Base-by-base conservation (phyloP, 495 filamentous ascomycete species). In the Penicillium diatomitis region DNA sequence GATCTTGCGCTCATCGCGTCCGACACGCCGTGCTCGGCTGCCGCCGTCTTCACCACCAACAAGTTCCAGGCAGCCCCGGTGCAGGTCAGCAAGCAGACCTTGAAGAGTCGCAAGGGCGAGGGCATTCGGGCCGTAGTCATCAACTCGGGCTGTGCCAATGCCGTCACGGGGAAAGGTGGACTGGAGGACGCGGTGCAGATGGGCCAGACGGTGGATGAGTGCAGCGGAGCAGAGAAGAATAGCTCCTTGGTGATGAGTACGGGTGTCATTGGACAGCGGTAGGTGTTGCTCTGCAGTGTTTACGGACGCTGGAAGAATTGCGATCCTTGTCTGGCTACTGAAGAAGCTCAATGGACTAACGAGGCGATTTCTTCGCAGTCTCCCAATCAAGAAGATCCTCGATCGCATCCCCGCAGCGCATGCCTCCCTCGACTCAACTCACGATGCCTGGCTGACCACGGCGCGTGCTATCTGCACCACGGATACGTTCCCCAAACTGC, bases 401-500 rank as follows among this genome's bases (percentile, higher is more conserved):
- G 66, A 76, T 64, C 83, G 82, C 30, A 86, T 99, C 31, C 90
- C 92, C 3, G 75, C 76, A 8, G 91, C 85, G 3, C 75, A 88
- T 62, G 63, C 71, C 40, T 74, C 74, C 44, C 79, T 95, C 46
- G 84, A 81, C 47, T 74, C 77, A 27, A 79, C 82, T 6, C 90
- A 97, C 68, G 78, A 86, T 45, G 78, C 89, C 67, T 99, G 90
- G 90, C 72, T 97, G 38, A 73, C 72, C 30, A 83, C 86, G 42
- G 94, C 94, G 43, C 85, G 84, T 58, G 90, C 92, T 27, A 99
- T 99, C 67, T 96, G 90, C 74, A 99, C 92, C 10, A 99, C 92
- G 30, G 94, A 99, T 68, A 99, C 94, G 30, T 99, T 99, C 72
- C 92, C 94, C 52, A 99, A 99, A 71, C 83, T 99, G 50, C 73